Percentiles rank a stretch among this genome's conserved stretches.
Conservation (phyloP, 371 early-diverging fungal species). For the Choanephora cucurbitarum region DNA sequence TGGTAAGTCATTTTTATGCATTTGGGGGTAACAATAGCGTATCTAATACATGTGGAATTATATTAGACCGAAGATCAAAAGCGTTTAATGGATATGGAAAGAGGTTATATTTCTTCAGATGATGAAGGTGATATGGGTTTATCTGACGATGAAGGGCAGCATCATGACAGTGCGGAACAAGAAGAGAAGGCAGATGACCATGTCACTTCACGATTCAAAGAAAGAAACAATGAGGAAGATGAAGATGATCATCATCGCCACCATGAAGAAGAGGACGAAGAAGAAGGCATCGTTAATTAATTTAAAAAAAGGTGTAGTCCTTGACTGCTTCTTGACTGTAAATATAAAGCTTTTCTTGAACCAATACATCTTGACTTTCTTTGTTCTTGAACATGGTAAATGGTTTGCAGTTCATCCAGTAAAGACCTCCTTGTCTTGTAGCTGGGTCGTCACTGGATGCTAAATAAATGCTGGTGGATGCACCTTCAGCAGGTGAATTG, state of each 20-base stretch:
- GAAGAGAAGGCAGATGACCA: slow-evolving; percentile 1
- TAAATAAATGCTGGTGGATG: slow-evolving; percentile 21
- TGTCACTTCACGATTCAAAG: slow-evolving; percentile 22
- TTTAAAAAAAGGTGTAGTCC: slow-evolving; percentile 12
- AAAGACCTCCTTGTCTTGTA: slow-evolving; percentile 3
- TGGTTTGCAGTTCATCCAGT: slow-evolving; percentile 10
- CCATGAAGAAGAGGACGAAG: slow-evolving; percentile 20
- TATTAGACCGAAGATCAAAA: slow-evolving; percentile 35
- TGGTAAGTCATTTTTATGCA: slow-evolving; percentile 30
- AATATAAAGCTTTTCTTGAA: slow-evolving; percentile 18
- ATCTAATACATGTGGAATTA: no score
- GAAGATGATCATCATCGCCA: slow-evolving; percentile 3
- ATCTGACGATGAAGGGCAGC: slow-evolving; percentile 20
- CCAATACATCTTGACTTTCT: slow-evolving; percentile 3
- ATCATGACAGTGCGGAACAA: no score
- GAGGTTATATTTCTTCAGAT: slow-evolving; percentile 44
- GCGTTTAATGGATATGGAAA: slow-evolving; percentile 42
- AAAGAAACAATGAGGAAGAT: slow-evolving; percentile 23
- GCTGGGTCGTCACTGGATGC: slow-evolving; percentile 8
- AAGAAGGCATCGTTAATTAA: slow-evolving; percentile 29
- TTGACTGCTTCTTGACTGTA: slow-evolving; percentile 7
- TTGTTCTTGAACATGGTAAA: slow-evolving; percentile 6
- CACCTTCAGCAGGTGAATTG: slow-evolving; percentile 21
- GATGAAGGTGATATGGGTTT: slow-evolving; percentile 28
- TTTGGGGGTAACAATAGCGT: no score